Evolutionary conservation across 2,329 filamentous ascomycete genomes (phyloP).

Genomic region (Scytalidium lignicola): DNA sequence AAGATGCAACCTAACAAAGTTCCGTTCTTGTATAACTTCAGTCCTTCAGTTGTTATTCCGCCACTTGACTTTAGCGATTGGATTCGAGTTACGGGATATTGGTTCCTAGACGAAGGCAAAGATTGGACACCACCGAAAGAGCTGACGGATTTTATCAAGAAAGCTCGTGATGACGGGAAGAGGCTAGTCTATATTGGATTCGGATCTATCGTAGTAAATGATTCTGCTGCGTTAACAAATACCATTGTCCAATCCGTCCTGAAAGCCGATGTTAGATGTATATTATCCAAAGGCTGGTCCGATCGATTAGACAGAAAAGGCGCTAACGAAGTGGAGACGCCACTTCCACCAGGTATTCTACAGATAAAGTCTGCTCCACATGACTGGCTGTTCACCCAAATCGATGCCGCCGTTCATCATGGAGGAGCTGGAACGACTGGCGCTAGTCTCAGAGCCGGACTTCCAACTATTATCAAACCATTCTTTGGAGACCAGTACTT

Average conservation of each 20-base stretch:
- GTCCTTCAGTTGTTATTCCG: slow-evolving; percentile 85
- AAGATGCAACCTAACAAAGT: slow-evolving; percentile 96
- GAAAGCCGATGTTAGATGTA: slow-evolving; percentile 89
- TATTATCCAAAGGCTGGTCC: slow-evolving; percentile 95
- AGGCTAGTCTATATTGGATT: slow-evolving; percentile 97
- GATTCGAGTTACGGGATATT: slow-evolving; percentile 96
- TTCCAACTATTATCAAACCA: slow-evolving; percentile 90
- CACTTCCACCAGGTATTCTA: slow-evolving; percentile 73
- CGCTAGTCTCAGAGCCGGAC: slow-evolving; percentile 81
- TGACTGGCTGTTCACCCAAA: slow-evolving; percentile 92
- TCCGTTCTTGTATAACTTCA: slow-evolving; percentile 98
- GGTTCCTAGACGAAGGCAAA: slow-evolving; percentile 80
- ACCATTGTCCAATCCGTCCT: slow-evolving; percentile 90
- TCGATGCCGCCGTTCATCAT: slow-evolving; percentile 92
- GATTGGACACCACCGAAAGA: slow-evolving; percentile 70
- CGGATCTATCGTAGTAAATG: slow-evolving; percentile 88
- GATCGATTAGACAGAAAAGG: slow-evolving; percentile 65
- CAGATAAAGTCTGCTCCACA: slow-evolving; percentile 89
- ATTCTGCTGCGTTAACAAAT: slow-evolving; percentile 81
- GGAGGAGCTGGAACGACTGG: slow-evolving; percentile 94
- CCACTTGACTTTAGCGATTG: slow-evolving; percentile 95
- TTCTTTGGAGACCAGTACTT: slow-evolving; percentile 99
- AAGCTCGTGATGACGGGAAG: slow-evolving; percentile 74
- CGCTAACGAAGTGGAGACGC: slow-evolving; percentile 50
- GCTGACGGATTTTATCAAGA: slow-evolving; percentile 74